Evolutionary conservation across 2,329 filamentous ascomycete genomes (phyloP).

Genomic region (Phialophora macrospora): DNA sequence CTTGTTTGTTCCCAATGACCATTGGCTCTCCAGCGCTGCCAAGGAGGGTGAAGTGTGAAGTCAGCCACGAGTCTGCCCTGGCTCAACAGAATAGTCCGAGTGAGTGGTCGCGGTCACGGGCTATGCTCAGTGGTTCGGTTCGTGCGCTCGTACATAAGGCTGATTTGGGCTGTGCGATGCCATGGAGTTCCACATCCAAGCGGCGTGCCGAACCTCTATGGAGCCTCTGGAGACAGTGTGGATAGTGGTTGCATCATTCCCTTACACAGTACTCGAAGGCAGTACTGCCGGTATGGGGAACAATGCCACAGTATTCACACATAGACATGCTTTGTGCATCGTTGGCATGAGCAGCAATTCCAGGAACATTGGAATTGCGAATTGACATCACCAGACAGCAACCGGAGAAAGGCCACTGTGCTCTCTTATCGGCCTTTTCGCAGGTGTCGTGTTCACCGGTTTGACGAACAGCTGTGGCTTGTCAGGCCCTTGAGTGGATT

Average conservation of each 20-base stretch:
- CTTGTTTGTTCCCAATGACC: background rate
- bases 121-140: constrained; percentile 10
- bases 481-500: constrained; percentile 14
- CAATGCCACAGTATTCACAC: background rate
- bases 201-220: background rate
- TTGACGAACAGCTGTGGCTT: constrained; percentile 16
- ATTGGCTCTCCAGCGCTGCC: background rate
- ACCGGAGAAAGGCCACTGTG: background rate
- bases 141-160: constrained; percentile 26
- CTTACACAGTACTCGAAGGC: background rate
- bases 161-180: constrained; percentile 31
- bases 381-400: background rate
- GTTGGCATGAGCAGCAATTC: background rate
- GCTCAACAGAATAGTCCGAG: background rate
- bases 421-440: background rate
- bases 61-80: constrained; percentile 31
- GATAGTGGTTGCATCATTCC: background rate
- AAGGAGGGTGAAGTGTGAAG: background rate
- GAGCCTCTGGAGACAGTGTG: background rate
- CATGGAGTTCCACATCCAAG: background rate
- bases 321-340: background rate
- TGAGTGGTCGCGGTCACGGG: constrained; percentile 3
- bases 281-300: background rate
- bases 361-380: background rate
- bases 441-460: constrained; percentile 6